Base-by-base conservation (phyloP, 352 stramenopile genomes). In the Globisporangium heterothallicum region DNA sequence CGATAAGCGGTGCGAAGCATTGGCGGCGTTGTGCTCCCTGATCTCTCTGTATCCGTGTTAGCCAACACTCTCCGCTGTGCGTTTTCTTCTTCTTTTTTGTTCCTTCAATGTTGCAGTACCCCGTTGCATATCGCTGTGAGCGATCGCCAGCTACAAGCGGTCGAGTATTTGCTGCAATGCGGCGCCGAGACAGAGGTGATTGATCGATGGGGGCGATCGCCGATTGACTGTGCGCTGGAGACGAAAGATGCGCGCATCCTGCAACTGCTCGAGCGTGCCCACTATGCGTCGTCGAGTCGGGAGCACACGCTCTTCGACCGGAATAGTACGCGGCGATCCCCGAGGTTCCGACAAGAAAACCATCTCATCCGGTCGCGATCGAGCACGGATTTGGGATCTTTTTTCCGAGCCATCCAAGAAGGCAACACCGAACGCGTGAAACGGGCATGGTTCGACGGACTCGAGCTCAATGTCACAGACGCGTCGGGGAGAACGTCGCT, bases 351-450 rank as follows among this genome's bases (percentile, higher is more conserved):
- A n/a, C 30, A 59, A 21, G 57, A 16, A 5, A 32, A 41, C 18
- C 44, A 46, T 47, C 57, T 68, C 38, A 57, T 53, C 42, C 56
- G 59, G 27, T 70, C 27, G 16, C 47, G 45, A 1, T 84, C 72
- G 6, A 80, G 45, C 49, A 50, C 53, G 2, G 73, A 85, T 22
- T 48, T 84, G 9, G 49, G 49, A 6, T 53, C 63, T n/a, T 82
- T 84, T 32, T 88, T 87, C 46, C 66, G 48, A 9, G 80, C 78
- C 3, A 69, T 92, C 29, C 56, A 80, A 38, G 55, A 68, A 18
- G 81, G 81, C 21, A 77, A 92, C 49, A 79, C 72, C 0, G 81
- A 90, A 41, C 78, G 77, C 30, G 65, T 92, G n/a, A 92, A 92
- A 59, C 68, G 79, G 14, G 68, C 69, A 10, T 92, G 81, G 81